Conservation (phyloP, 1,139 yeast genomes). For the Meyerozyma athensensis region DNA sequence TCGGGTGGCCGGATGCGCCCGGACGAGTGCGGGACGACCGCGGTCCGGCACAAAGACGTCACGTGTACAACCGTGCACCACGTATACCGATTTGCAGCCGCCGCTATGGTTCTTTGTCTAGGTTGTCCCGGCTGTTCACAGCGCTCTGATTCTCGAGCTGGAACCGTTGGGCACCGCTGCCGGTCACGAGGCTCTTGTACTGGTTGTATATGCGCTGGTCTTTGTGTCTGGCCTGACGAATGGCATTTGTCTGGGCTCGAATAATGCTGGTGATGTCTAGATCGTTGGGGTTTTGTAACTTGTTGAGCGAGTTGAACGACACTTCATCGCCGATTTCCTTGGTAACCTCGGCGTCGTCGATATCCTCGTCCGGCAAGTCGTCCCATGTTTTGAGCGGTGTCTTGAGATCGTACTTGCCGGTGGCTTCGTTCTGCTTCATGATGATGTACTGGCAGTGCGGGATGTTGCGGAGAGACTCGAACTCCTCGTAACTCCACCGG, state of each 20-base stretch:
- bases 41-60: not conserved
- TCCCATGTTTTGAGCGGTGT: constrained; percentile 61
- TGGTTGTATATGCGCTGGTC: constrained; percentile 34
- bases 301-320: constrained; percentile 35
- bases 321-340: constrained; percentile 42
- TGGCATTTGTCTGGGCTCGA: constrained; percentile 43
- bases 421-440: constrained; percentile 55
- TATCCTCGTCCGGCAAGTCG: constrained; percentile 42
- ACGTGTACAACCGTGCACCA: not conserved
- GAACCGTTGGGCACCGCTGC: constrained; percentile 13
- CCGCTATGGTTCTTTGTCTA: not conserved
- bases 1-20: constrained; percentile 3
- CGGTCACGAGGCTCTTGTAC: constrained; percentile 19
- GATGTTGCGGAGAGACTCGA: constrained; percentile 74
- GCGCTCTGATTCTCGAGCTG: constrained; percentile 29
- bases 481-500: constrained; percentile 86
- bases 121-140: constrained; percentile 18
- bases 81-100: not conserved
- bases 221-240: constrained; percentile 32
- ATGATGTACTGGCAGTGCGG: constrained; percentile 80
- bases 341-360: constrained; percentile 35
- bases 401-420: constrained; percentile 43
- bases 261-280: constrained; percentile 39
- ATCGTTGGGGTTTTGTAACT: constrained; percentile 33
- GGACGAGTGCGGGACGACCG: not conserved